These are phyloP conservation scores for Ambrosia artemisiifolia DNA, from an alignment of 129 eudicot genomes.

Conservation along the genomic window DNA sequence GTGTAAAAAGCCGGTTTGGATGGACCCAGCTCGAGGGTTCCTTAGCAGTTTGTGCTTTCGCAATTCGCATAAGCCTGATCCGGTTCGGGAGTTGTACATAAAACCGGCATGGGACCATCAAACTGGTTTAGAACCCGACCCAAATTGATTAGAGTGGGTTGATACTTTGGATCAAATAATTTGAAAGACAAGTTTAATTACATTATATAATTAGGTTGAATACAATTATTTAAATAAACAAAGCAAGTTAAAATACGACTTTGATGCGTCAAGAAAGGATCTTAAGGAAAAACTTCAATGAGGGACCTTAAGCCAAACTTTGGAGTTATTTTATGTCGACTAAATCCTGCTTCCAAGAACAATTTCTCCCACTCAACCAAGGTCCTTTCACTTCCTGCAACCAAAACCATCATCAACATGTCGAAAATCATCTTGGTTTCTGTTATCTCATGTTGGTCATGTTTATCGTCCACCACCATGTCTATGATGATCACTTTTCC, in stretches of 20 bases:
- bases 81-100: no score
- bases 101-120: no score
- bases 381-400: conserved; percentile 27
- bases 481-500: conserved; percentile 36
- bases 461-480: conserved; percentile 25
- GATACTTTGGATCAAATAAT: no score
- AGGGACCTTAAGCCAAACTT: conserved; percentile 26
- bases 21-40: no score
- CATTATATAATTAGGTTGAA: no score
- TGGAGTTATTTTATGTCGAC: conserved; percentile 21
- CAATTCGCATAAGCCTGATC: no score
- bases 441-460: conserved; percentile 7
- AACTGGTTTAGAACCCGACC: no score
- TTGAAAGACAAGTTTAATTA: no score
- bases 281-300: conserved; percentile 31
- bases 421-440: conserved; percentile 30
- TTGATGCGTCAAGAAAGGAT: not conserved
- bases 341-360: conserved; percentile 22
- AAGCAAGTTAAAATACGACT: not conserved
- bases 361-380: conserved; percentile 25
- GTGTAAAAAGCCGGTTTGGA: no score
- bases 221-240: conserved; percentile 26
- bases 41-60: no score
- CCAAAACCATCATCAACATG: conserved; percentile 26
- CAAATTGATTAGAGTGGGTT: no score